These are phyloP conservation scores for Eucalyptus erythrocorys DNA, from an alignment of 345 rosid species.

Conservation along the genomic window DNA sequence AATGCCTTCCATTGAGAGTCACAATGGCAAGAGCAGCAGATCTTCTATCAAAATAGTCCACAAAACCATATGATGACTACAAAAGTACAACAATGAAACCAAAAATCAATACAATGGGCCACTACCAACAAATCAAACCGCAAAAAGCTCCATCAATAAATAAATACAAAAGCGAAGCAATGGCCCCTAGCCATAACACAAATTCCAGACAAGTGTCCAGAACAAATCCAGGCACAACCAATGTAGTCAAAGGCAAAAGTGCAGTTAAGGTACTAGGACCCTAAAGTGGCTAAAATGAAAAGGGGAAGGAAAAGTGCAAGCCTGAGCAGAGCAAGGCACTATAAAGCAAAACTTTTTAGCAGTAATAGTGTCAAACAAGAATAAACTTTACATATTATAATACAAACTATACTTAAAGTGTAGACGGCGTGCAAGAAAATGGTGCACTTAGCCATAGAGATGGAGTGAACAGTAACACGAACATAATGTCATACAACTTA, in stretches of 20 bases:
- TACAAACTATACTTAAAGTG: not conserved
- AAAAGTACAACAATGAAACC: not conserved
- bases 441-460: not conserved
- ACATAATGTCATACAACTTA: not conserved
- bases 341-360: not conserved
- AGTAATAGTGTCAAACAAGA: not conserved
- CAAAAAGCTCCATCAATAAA: not conserved
- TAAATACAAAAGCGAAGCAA: not conserved
- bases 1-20: slow-evolving; percentile 75
- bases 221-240: not conserved
- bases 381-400: not conserved
- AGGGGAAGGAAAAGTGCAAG: not conserved
- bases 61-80: slow-evolving; percentile 91
- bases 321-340: not conserved
- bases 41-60: slow-evolving; percentile 88
- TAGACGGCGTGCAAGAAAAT: not conserved
- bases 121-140: not conserved
- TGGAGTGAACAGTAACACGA: not conserved
- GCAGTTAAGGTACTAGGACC: not conserved
- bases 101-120: not conserved
- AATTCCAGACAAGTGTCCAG: not conserved
- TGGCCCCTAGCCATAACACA: not conserved
- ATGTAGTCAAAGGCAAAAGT: not conserved
- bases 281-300: not conserved
- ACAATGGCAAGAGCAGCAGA: slow-evolving; percentile 77